phyloP scores from a whole-genome alignment of 1,284 basidiomycete species.

The Ganoderma lucidum region DNA sequence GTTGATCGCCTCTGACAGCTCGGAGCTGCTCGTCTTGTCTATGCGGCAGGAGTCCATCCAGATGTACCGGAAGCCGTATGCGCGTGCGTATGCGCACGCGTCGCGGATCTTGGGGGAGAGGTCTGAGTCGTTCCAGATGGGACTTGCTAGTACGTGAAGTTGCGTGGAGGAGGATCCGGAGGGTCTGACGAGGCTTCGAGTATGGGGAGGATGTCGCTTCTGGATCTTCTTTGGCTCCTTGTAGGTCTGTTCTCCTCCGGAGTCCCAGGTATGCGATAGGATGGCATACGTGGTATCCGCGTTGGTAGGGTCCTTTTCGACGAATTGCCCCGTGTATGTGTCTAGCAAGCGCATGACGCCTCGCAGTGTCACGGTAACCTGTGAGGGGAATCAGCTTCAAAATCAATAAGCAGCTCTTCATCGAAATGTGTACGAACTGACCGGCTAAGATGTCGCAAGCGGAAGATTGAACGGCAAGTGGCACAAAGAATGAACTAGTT shows the following conservation, averaged over 20 bases:
- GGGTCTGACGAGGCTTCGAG: background rate
- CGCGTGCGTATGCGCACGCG: background rate
- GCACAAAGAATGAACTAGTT: no score
- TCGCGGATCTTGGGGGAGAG: background rate
- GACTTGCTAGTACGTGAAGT: no score
- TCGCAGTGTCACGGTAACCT: no score
- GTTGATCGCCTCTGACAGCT: background rate
- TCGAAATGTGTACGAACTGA: no score
- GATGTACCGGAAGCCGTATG: no score
- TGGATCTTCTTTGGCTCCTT: background rate
- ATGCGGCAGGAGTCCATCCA: background rate
- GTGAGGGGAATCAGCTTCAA: no score
- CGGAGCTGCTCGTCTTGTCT: conserved; percentile 1
- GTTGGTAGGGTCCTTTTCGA: background rate
- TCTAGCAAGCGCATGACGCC: background rate
- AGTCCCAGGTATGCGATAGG: background rate
- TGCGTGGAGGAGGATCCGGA: background rate
- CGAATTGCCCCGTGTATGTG: background rate
- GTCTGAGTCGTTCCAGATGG: background rate
- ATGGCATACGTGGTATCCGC: background rate
- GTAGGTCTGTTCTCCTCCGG: background rate
- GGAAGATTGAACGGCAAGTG: no score
- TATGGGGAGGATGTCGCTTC: background rate
- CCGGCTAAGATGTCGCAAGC: no score
- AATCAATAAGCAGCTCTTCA: no score